A percentile compares a stretch with the other conserved stretches of the same genome.
Evolutionary conservation across 139 green algal genomes (phyloP).

Genomic region (Gonium pectorale): DNA sequence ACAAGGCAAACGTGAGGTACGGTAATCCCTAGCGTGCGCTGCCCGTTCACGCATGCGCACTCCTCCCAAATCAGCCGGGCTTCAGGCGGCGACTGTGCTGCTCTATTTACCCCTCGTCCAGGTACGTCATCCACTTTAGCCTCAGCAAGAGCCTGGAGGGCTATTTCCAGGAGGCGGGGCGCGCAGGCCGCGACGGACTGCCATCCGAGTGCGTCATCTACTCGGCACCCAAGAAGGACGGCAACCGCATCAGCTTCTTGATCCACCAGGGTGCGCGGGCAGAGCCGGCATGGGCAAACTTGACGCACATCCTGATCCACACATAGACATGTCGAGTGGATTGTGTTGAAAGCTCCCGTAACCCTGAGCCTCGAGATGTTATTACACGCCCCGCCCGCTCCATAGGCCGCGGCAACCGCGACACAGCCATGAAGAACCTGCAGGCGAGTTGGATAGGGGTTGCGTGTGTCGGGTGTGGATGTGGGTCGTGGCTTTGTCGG

Average conservation of each 20-base stretch:
- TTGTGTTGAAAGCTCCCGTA: too few species aligned
- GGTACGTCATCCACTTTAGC: constrained; percentile 91
- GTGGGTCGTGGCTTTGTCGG: too few species aligned
- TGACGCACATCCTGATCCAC: background rate
- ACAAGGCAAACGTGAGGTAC: constrained; percentile 79
- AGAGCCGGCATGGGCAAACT: background rate
- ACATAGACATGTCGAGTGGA: too few species aligned
- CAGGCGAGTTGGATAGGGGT: too few species aligned
- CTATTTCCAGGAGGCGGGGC: constrained; percentile 87
- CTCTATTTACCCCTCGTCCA: too few species aligned
- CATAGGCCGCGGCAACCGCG: constrained; percentile 35
- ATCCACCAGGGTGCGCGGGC: background rate
- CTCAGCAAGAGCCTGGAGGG: constrained; percentile 88
- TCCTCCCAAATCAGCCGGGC: too few species aligned
- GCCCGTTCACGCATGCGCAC: too few species aligned
- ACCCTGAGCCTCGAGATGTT: background rate
- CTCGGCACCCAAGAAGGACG: constrained; percentile 59
- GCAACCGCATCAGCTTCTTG: constrained; percentile 19
- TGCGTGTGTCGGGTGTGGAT: too few species aligned
- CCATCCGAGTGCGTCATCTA: constrained; percentile 83
- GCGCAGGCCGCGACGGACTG: constrained; percentile 84
- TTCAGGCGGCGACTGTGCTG: too few species aligned
- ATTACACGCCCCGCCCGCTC: too few species aligned
- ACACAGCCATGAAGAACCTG: constrained; percentile 22
- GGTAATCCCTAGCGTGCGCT: too few species aligned